phyloP scores from a whole-genome alignment of 345 rosid species.

The Salix purpurea region DNA sequence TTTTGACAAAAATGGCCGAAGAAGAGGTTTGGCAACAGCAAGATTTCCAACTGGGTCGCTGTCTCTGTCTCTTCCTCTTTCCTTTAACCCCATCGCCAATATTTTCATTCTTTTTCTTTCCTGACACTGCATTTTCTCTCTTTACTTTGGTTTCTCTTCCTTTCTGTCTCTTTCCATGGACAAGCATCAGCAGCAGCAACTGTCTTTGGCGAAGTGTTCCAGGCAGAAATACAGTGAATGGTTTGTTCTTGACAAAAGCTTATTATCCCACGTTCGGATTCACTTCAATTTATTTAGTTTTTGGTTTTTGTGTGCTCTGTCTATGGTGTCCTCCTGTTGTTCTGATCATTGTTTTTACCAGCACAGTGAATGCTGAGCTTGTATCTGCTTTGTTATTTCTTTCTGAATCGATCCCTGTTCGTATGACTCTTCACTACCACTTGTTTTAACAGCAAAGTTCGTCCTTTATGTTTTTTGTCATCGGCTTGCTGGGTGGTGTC shows the following conservation, averaged over 20 bases:
- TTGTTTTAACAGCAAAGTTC: not conserved
- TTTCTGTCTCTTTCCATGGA: conserved; percentile 51
- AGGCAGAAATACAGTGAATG: conserved; percentile 86
- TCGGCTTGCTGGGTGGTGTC: not conserved
- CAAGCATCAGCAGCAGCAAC: conserved; percentile 54
- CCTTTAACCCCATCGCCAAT: conserved; percentile 7
- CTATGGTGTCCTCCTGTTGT: not conserved
- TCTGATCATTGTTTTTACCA: not conserved
- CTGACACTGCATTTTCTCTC: not conserved
- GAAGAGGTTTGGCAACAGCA: conserved; percentile 22
- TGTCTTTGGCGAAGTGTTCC: conserved; percentile 69
- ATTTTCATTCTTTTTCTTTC: not conserved
- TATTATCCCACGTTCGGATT: not conserved
- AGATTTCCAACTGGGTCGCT: conserved; percentile 22
- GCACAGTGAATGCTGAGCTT: not conserved
- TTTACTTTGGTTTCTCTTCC: conserved; percentile 4
- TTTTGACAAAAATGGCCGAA: conserved; percentile 42
- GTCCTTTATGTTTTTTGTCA: not conserved
- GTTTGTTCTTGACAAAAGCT: conserved; percentile 29
- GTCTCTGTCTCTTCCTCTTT: conserved; percentile 7
- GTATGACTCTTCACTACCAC: not conserved
- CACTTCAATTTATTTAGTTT: not conserved
- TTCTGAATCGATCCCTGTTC: not conserved
- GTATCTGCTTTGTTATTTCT: not conserved
- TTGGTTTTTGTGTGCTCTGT: not conserved